A percentile compares a stretch with the other conserved stretches of the same genome.
Conservation (phyloP, 768 basidiomycete species). For the Lentinula sp. region DNA sequence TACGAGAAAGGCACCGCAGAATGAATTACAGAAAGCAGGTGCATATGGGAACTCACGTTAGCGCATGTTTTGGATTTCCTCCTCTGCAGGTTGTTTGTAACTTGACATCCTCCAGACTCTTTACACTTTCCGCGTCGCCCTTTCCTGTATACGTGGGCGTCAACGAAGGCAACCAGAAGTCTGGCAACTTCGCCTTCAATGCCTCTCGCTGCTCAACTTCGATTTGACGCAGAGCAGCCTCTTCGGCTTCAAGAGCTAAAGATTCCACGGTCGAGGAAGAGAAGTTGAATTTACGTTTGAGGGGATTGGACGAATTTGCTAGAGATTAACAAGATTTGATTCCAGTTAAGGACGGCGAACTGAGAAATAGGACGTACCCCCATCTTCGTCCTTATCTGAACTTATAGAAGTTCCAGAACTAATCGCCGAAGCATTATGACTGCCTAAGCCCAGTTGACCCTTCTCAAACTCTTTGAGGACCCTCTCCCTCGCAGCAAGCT, state of each 20-base stretch:
- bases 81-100: conserved; percentile 87
- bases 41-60: conserved; percentile 49
- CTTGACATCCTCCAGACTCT: conserved; percentile 73
- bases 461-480: conserved; percentile 88
- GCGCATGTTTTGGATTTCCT: conserved; percentile 67
- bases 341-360: not conserved
- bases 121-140: conserved; percentile 57
- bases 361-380: not conserved
- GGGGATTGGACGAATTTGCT: not conserved
- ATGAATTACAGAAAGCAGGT: not conserved
- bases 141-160: conserved; percentile 74
- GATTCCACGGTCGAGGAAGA: conserved; percentile 65
- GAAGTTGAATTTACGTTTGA: conserved; percentile 84
- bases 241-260: conserved; percentile 78
- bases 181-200: conserved; percentile 83
- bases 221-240: conserved; percentile 76
- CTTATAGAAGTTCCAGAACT: conserved; percentile 28
- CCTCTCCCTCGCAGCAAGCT: conserved; percentile 77
- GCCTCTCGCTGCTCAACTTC: conserved; percentile 83
- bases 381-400: conserved; percentile 30
- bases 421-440: conserved; percentile 27
- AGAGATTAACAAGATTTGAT: conserved; percentile 28
- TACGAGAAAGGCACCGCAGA: not conserved
- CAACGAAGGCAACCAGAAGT: conserved; percentile 94
- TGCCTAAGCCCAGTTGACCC: conserved; percentile 60